Evolutionary conservation across 192 early-diverging fungal species (phyloP).

Genomic region (Mortierella antarctica): DNA sequence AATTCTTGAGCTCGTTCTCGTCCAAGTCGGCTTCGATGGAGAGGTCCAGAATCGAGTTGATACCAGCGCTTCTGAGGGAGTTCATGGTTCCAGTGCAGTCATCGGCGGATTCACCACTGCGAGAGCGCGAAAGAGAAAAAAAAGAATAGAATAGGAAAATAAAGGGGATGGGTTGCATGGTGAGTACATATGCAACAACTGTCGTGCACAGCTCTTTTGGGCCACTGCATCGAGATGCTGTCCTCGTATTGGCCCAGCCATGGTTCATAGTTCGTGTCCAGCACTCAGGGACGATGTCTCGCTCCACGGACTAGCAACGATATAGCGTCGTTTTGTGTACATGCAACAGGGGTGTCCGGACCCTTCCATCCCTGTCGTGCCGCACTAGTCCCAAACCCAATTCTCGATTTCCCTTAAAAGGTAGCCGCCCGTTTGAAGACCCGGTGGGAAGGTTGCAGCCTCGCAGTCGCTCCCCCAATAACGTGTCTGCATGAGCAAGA

Average conservation of each 20-base stretch:
- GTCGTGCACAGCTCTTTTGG: background rate
- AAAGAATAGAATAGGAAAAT: background rate
- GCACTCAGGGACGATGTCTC: too few relatives aligned
- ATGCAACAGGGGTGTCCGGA: background rate
- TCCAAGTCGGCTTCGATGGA: conserved; percentile 89
- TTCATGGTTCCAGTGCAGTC: conserved; percentile 90
- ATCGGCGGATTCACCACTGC: conserved; percentile 85
- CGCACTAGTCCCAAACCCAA: too few relatives aligned
- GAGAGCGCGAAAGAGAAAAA: background rate
- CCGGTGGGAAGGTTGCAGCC: background rate
- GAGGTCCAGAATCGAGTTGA: conserved; percentile 90
- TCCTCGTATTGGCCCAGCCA: too few relatives aligned
- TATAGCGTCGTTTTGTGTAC: background rate
- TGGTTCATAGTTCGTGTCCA: too few relatives aligned
- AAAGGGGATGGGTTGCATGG: too few relatives aligned
- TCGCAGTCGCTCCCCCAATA: background rate
- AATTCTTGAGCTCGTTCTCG: conserved; percentile 52
- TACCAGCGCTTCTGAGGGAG: conserved; percentile 64
- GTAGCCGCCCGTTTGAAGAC: too few relatives aligned
- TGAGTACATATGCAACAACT: too few relatives aligned
- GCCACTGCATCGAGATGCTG: too few relatives aligned
- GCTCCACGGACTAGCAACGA: background rate
- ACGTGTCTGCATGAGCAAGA: background rate
- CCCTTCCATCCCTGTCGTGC: too few relatives aligned
- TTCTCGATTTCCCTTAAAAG: too few relatives aligned